phyloP scores from a whole-genome alignment of 495 filamentous ascomycete species.

The Hyphodiscus hymeniophilus region DNA sequence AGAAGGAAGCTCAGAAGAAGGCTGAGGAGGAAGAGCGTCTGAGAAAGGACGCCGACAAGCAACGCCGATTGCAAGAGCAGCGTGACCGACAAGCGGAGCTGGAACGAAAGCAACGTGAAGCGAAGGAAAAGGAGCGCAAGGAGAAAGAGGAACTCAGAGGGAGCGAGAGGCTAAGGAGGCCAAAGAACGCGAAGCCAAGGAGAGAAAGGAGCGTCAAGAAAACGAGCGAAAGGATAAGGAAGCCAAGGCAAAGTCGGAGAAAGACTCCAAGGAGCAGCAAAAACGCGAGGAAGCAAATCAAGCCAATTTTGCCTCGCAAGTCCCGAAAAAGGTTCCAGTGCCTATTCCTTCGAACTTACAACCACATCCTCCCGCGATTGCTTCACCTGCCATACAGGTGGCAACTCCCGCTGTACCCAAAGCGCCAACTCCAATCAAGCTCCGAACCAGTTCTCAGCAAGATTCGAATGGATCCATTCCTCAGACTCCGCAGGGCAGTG shows the following conservation, averaged over 20 bases:
- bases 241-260: slow-evolving; percentile 39
- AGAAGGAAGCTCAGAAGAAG: slow-evolving; percentile 86
- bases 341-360: slow-evolving; percentile 44
- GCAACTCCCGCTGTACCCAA: slow-evolving; percentile 80
- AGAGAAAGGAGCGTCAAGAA: slow-evolving; percentile 58
- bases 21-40: slow-evolving; percentile 80
- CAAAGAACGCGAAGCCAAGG: slow-evolving; percentile 59
- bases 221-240: slow-evolving; percentile 49
- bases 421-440: slow-evolving; percentile 65
- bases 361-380: slow-evolving; percentile 41
- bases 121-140: slow-evolving; percentile 61
- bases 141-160: slow-evolving; percentile 55
- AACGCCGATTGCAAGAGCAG: slow-evolving; percentile 69
- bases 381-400: slow-evolving; percentile 70
- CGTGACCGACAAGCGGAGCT: slow-evolving; percentile 72
- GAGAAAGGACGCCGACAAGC: slow-evolving; percentile 71
- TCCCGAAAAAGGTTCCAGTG: slow-evolving; percentile 37
- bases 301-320: slow-evolving; percentile 26
- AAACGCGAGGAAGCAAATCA: slow-evolving; percentile 39
- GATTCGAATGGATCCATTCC: slow-evolving; percentile 64
- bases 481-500: slow-evolving; percentile 46
- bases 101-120: slow-evolving; percentile 64
- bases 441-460: slow-evolving; percentile 74
- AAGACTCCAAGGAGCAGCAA: slow-evolving; percentile 39
- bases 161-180: slow-evolving; percentile 43